phyloP scores from a whole-genome alignment of 2,329 filamentous ascomycete genomes.

The Cercospora sojina region DNA sequence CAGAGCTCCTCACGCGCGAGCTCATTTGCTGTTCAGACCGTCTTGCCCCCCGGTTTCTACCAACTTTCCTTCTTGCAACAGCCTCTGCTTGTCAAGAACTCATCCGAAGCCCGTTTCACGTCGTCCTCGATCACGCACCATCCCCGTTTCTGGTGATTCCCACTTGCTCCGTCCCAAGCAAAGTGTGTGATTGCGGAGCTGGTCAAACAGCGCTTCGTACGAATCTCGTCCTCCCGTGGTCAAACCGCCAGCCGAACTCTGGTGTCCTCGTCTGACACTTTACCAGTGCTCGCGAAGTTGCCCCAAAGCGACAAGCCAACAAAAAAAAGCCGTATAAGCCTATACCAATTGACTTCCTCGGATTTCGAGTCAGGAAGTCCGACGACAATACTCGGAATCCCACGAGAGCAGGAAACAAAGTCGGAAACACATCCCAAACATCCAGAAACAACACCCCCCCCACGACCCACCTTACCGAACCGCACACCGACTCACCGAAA shows the following conservation, averaged over 20 bases:
- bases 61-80: background rate
- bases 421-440: background rate
- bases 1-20: background rate
- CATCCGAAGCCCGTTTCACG: background rate
- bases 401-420: background rate
- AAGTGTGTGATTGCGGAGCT: background rate
- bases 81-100: background rate
- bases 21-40: background rate
- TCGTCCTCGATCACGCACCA: background rate
- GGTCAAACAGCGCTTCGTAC: background rate
- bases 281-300: background rate
- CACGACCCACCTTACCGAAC: background rate
- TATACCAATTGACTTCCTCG: background rate
- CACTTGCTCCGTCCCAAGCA: background rate
- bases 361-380: background rate
- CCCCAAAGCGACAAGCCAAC: background rate
- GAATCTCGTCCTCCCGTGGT: too few species aligned
- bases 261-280: background rate
- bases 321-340: background rate
- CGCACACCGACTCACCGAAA: background rate
- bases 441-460: background rate
- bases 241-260: background rate
- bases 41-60: background rate
- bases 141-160: background rate
- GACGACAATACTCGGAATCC: background rate